These are phyloP conservation scores for Rhizophagus sp. DNA, from an alignment of 192 early-diverging fungal genomes.

Conservation along the genomic window DNA sequence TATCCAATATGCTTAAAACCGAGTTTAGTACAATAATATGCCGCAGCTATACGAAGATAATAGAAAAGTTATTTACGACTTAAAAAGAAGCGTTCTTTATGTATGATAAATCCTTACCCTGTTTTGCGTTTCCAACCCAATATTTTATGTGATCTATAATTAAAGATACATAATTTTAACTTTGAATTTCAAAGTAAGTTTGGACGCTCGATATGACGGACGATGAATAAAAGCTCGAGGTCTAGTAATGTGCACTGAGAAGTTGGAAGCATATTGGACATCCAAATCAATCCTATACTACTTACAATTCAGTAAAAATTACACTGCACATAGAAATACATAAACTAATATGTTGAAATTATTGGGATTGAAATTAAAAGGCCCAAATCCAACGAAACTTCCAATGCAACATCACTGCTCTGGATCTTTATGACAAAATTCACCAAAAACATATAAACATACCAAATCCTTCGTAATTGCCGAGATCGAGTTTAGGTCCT, in stretches of 20 bases:
- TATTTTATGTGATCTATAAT: constrained; percentile 44
- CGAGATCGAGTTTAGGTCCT: constrained; percentile 63
- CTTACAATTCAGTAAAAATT: too few relatives aligned
- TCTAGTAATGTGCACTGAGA: too few relatives aligned
- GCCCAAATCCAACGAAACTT: too few relatives aligned
- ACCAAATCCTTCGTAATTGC: constrained; percentile 64
- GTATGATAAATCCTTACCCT: constrained; percentile 30
- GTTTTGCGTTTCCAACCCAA: constrained; percentile 53
- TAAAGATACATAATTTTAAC: background rate
- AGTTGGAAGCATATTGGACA: too few relatives aligned
- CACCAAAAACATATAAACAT: background rate
- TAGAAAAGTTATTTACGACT: background rate
- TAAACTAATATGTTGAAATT: too few relatives aligned
- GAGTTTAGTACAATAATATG: constrained; percentile 89
- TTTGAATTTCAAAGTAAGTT: too few relatives aligned
- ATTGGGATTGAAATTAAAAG: too few relatives aligned
- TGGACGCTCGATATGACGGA: too few relatives aligned
- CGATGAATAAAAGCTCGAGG: too few relatives aligned
- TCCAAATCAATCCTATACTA: too few relatives aligned
- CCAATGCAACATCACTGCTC: too few relatives aligned
- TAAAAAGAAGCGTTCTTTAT: background rate
- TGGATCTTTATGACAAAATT: too few relatives aligned
- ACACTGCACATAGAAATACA: background rate
- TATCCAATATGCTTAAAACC: constrained; percentile 94
- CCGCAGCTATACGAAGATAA: constrained; percentile 62